A percentile compares a stretch with the other conserved stretches of the same genome.
These are phyloP conservation scores for Yamadazyma buinensis DNA, from an alignment of 1,139 yeast genomes.

Conservation along the genomic window DNA sequence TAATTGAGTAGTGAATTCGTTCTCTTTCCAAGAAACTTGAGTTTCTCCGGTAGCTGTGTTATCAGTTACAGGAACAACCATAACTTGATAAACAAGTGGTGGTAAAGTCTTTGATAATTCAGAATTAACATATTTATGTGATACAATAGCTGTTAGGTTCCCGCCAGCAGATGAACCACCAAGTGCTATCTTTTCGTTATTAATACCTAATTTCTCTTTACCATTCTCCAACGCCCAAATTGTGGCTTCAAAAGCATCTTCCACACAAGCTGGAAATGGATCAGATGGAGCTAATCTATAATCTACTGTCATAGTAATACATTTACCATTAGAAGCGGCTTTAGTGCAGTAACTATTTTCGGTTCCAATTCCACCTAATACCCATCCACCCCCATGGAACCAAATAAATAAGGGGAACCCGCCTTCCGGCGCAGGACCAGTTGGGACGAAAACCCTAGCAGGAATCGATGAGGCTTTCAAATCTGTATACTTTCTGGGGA, in stretches of 20 bases:
- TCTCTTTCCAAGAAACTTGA: constrained; percentile 37
- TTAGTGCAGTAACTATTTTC: constrained; percentile 46
- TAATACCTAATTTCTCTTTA: constrained; percentile 21
- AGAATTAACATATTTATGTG: constrained; percentile 35
- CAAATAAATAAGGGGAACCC: constrained; percentile 47
- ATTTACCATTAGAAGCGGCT: constrained; percentile 30
- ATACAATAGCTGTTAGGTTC: constrained; percentile 38
- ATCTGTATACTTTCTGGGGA: constrained; percentile 31
- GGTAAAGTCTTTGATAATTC: constrained; percentile 24
- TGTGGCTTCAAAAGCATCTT: constrained; percentile 40
- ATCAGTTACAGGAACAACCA: constrained; percentile 49
- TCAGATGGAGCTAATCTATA: constrained; percentile 48
- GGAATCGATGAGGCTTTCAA: constrained; percentile 25
- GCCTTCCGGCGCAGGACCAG: constrained; percentile 28
- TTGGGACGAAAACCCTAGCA: constrained; percentile 40
- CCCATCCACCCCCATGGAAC: constrained; percentile 54
- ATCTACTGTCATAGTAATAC: constrained; percentile 38
- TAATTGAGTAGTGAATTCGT: constrained; percentile 41
- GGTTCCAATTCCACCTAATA: constrained; percentile 40
- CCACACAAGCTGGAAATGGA: constrained; percentile 47
- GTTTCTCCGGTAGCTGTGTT: constrained; percentile 40
- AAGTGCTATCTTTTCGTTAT: constrained; percentile 32
- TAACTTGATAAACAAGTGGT: constrained; percentile 35
- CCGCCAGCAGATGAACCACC: constrained; percentile 53
- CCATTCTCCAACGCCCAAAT: constrained; percentile 20